Conservation (phyloP, 371 early-diverging fungal species). For the Entomophthora muscae region DNA sequence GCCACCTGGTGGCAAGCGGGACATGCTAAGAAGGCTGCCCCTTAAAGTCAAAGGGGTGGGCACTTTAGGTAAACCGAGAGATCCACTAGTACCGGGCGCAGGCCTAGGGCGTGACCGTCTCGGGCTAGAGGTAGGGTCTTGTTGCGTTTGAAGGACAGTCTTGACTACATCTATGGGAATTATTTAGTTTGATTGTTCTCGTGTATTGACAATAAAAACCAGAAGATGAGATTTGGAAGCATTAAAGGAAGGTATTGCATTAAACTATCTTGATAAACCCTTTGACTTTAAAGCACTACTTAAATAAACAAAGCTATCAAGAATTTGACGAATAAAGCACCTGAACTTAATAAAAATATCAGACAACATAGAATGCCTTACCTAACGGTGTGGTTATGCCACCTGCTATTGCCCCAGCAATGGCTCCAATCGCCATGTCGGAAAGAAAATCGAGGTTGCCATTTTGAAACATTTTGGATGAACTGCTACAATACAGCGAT, state of each 20-base stretch:
- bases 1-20: conserved; percentile 11
- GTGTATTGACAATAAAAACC: not conserved
- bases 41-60: conserved; percentile 7
- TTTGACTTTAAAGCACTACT: too few relatives aligned
- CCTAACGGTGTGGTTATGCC: conserved; percentile 41
- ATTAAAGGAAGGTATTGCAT: too few relatives aligned
- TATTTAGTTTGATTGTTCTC: not conserved
- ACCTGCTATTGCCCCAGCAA: conserved; percentile 49
- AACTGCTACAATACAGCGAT: not conserved
- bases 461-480: not conserved
- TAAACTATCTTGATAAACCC: too few relatives aligned
- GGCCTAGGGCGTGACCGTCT: not conserved
- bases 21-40: not conserved
- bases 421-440: conserved; percentile 34
- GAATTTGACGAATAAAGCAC: too few relatives aligned
- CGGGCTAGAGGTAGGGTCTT: conserved; percentile 8
- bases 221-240: too few relatives aligned
- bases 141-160: conserved; percentile 43
- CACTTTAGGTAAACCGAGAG: not conserved
- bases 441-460: conserved; percentile 14
- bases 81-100: not conserved
- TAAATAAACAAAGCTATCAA: too few relatives aligned
- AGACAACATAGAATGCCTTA: not conserved
- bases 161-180: conserved; percentile 35
- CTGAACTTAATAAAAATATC: not conserved